Base-by-base conservation (phyloP, 129 eudicot genomes). In the Chrysanthemum lavandulifolium region DNA sequence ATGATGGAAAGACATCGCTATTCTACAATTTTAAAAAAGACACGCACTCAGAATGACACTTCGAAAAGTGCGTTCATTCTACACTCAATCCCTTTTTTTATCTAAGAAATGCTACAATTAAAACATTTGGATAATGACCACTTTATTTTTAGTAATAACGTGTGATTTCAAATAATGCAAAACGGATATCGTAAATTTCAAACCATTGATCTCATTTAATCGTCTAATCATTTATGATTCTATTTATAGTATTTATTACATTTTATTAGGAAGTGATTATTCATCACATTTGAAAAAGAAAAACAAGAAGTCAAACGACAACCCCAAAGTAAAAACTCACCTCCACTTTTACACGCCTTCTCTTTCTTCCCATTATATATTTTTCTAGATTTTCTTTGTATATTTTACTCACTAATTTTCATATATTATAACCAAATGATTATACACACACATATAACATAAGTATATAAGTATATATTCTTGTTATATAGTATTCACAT, bases 401-500 rank as follows among this genome's bases (percentile, higher is more conserved):
- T 40, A 40, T 40, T 40, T 40, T 40, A 40, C 47, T 36, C 8
- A 23, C 43, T 36, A 13, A 2, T 12, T 52, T 52, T 52, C 57
- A 52, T 53, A 53, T 53, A 16, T 13, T 53, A 53, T 53, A 16
- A 53, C 8, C 18, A 53, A 14, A 53, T 53, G 58, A 53, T 53
- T 53, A 53, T 14, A 53, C 7, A 53, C 14, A 53, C 18, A 21
- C 21, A 57, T n/a, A 57, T 52, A 10, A 18, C 19, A 23, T 57
- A 57, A n/a, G 23, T 18, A 18, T 6, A 53, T 52, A 63, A 27
- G 18, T 7, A 15, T 2, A 76, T 76, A 25, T 70, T 60, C 11
- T 29, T 63, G 33, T 45, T 57, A 56, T 65, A 73, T 53, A 6
- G 21, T 33, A 60, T 79, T 75, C 74, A 21, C 56, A 47, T 10